Base-by-base conservation (phyloP, 1,139 yeast genomes). In the Candida albicans region DNA sequence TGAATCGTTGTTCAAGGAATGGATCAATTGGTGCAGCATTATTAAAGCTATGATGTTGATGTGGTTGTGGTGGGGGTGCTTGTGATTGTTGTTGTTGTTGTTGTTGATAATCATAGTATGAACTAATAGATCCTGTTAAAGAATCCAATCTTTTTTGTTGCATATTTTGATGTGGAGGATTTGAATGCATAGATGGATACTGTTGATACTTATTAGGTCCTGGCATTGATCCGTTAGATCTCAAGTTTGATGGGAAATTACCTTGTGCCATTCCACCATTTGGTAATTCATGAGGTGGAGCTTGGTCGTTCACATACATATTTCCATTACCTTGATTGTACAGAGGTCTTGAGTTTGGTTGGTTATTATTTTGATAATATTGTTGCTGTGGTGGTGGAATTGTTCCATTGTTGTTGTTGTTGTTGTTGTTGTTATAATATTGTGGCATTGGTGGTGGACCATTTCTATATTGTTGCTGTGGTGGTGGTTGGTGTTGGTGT, bases 271-370 rank as follows among this genome's bases (percentile, higher is more conserved):
- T 46, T 2, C 71, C 71, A 37, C 61, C 63, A n/a, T 63, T 45
- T n/a, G 72, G 71, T 34, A 67, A 59, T 1, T 70, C 72, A 41
- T 68, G 69, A 1, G 72, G 73, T 11, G 68, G 71, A 25, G 53
- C 59, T 47, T 65, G 70, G 35, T 65, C 71, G 41, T 48, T 45
- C 42, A 36, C 18, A 36, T 39, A 41, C 11, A 18, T 14, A 11
- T 24, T 36, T 8, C 39, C 15, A 36, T 27, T 22, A 25, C 30
- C 35, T 29, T 26, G 33, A 31, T 42, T 35, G n/a, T 39, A 39
- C 7, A 30, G 26, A 15, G 26, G 26, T 29, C 35, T 33, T 11
- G 31, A 40, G 32, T 38, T 44, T 15, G 38, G 47, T 28, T 34
- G 18, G 28, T 41, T 18, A 22, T 29, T 35, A 14, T 31, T 14